phyloP scores from a whole-genome alignment of 78 protist species.

The Monosiga brevicollis region DNA sequence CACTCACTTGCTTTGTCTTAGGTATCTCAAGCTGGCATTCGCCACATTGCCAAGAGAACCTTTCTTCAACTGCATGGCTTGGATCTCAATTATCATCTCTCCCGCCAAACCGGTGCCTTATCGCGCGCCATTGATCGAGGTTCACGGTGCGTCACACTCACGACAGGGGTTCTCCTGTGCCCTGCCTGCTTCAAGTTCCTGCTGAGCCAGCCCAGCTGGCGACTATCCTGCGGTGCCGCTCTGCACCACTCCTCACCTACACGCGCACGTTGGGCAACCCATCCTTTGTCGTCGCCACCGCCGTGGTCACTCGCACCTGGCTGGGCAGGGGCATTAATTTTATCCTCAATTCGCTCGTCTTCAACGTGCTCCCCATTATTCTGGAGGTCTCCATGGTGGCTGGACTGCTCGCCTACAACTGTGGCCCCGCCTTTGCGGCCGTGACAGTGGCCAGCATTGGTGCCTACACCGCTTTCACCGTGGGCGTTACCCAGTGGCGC shows the following conservation, averaged over 20 bases:
- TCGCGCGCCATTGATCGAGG: constrained; percentile 76
- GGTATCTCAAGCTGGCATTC: constrained; percentile 11
- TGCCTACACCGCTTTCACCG: constrained; percentile 68
- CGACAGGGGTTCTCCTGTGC: neutral
- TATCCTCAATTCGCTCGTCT: constrained; percentile 51
- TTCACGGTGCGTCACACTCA: constrained; percentile 33
- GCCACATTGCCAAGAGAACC: constrained; percentile 35
- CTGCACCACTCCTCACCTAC: neutral
- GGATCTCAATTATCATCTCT: constrained; percentile 70
- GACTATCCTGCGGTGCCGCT: neutral
- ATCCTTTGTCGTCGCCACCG: neutral
- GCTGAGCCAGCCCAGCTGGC: neutral
- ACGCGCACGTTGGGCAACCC: neutral
- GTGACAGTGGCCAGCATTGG: constrained; percentile 39
- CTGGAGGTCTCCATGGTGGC: constrained; percentile 74
- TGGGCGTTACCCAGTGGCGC: constrained; percentile 71
- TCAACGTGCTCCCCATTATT: constrained; percentile 75
- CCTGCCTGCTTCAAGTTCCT: neutral
- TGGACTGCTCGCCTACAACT: constrained; percentile 37
- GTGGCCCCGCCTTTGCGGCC: constrained; percentile 45
- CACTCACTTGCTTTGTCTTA: neutral
- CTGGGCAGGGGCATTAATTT: constrained; percentile 44
- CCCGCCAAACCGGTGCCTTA: constrained; percentile 76
- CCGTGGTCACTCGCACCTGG: neutral
- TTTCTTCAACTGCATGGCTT: constrained; percentile 65